Percentiles rank a stretch among this genome's conserved stretches.
Conservation (phyloP, 495 filamentous ascomycete species). For the Podospora conica region DNA sequence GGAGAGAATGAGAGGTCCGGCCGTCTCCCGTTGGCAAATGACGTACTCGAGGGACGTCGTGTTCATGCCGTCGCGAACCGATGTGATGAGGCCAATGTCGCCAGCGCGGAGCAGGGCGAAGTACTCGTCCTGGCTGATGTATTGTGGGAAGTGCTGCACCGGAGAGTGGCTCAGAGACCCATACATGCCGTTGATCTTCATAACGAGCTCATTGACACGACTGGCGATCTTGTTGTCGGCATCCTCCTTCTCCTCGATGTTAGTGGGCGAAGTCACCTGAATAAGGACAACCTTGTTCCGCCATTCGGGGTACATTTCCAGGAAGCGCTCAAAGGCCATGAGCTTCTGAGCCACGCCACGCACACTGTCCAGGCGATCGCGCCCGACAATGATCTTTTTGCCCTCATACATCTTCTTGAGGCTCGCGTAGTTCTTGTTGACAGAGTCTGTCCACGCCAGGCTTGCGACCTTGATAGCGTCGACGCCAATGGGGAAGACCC, state of each 20-base stretch:
- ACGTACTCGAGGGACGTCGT: conserved; percentile 92
- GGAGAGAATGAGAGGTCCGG: conserved; percentile 83
- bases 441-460: conserved; percentile 59
- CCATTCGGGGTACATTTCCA: conserved; percentile 84
- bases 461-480: conserved; percentile 66
- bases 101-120: conserved; percentile 82
- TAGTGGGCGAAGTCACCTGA: conserved; percentile 85
- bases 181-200: conserved; percentile 82
- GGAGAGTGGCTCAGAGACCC: conserved; percentile 80
- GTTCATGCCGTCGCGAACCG: conserved; percentile 93
- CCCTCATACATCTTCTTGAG: conserved; percentile 69
- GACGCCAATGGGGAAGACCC: conserved; percentile 88
- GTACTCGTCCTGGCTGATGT: conserved; percentile 79
- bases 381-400: conserved; percentile 90
- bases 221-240: conserved; percentile 66
- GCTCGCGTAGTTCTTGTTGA: conserved; percentile 59
- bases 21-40: conserved; percentile 76
- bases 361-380: conserved; percentile 83
- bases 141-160: conserved; percentile 89
- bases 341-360: conserved; percentile 89
- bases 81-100: conserved; percentile 86
- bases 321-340: conserved; percentile 83
- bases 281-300: conserved; percentile 86
- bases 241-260: conserved; percentile 65
- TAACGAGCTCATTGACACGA: conserved; percentile 80